Base-by-base conservation (phyloP, 2,329 filamentous ascomycete species). In the Chaetothyriales sp. region DNA sequence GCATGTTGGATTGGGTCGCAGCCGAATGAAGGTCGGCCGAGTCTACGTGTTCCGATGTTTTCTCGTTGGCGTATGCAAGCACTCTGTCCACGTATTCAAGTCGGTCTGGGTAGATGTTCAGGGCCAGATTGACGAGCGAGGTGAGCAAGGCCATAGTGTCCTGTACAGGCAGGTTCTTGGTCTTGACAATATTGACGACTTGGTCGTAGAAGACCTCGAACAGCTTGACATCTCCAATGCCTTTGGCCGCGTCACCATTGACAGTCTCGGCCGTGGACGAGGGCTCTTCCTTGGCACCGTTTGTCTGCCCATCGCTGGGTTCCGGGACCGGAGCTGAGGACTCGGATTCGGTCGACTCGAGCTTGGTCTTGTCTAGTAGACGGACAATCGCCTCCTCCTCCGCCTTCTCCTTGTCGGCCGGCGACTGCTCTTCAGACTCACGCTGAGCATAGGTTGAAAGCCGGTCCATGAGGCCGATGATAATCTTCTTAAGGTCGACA, bases 181-280 rank as follows among this genome's bases (percentile, higher is more conserved):
- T 86, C 67, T 88, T 90, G 55, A 96, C 89, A 48, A 98, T 73
- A 62, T 90, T 89, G 63, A 93, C 84, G 55, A 96, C 92, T 67
- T 96, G 92, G 48, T 88, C 83, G 63, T 96, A 94, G 74, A 96
- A 98, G 53, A 96, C 86, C 68, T 96, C 89, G 66, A 96, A 96
- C 20, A 98, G 78, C 68, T 86, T 90, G 52, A 95, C 81, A 61
- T 87, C 83, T 49, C 81, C 71, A 26, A 67, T 64, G 46, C 60
- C 62, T 22, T 52, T 57, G 39, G 61, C 55, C 22, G 61, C 65
- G 43, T 64, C 63, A 43, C 64, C 62, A 51, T 66, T 68, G 43
- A 65, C 59, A 51, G 59, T 60, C 48, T 62, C 51, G 43, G 56
- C 55, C 10, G 59, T 47, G 54, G 55, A 19, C 54, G 45, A 8